Conservation (phyloP, 1,284 basidiomycete genomes). For the Ceratobasidium sp. region DNA sequence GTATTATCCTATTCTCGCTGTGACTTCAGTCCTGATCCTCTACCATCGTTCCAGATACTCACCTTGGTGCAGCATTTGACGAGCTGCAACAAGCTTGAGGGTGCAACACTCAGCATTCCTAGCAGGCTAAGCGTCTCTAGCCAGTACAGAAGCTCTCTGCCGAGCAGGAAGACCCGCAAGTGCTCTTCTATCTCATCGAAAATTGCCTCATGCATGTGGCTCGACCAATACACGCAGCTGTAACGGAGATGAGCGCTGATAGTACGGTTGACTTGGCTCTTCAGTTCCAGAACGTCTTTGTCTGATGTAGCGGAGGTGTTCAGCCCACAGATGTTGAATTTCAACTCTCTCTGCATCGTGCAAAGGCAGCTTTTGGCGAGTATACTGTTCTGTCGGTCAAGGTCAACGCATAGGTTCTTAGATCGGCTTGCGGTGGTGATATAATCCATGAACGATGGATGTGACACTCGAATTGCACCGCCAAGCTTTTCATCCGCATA, state of each 20-base stretch:
- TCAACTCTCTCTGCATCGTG: background rate
- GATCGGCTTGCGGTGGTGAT: slow-evolving; percentile 34
- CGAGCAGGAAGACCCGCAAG: no score
- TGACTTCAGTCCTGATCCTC: no score
- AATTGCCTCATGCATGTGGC: no score
- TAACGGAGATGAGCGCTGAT: background rate
- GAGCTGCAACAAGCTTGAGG: background rate
- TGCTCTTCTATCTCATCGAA: no score
- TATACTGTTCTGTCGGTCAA: background rate
- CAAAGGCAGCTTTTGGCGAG: background rate
- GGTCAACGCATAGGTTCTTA: background rate
- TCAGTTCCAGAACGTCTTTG: background rate
- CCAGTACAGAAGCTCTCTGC: no score
- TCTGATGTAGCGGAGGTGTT: background rate
- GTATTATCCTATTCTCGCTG: no score
- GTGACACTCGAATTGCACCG: no score
- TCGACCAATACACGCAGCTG: background rate
- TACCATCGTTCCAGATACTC: background rate
- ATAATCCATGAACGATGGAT: no score
- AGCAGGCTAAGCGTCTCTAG: no score
- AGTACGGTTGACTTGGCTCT: background rate
- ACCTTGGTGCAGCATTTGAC: background rate
- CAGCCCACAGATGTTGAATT: background rate
- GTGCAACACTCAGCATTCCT: background rate
- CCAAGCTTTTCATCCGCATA: slow-evolving; percentile 3